Percentiles rank a stretch among this genome's conserved stretches.
phyloP scores from a whole-genome alignment of 2,329 filamentous ascomycete genomes.

The Neonectria faginata region DNA sequence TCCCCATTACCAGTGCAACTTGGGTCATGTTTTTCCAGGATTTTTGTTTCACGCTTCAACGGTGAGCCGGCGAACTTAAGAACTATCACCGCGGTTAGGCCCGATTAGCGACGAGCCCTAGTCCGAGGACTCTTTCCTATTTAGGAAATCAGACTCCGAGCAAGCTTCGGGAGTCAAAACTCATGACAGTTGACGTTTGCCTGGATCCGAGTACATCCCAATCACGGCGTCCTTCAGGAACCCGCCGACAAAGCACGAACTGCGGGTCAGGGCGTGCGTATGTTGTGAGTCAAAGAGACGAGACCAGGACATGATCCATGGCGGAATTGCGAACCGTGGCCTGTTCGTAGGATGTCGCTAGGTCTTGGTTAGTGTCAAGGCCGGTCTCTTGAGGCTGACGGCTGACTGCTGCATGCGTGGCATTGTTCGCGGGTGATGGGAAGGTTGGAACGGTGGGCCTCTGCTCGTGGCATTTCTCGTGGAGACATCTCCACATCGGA shows the following conservation, averaged over 20 bases:
- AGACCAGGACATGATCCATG: background rate
- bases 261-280: background rate
- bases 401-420: background rate
- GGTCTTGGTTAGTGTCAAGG: background rate
- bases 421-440: background rate
- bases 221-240: background rate
- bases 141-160: conserved; percentile 4
- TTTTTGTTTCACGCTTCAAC: conserved; percentile 3
- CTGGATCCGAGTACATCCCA: background rate
- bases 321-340: conserved; percentile 3
- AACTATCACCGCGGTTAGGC: background rate
- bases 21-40: conserved; percentile 1
- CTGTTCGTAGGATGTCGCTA: background rate
- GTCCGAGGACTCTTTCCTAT: conserved; percentile 9
- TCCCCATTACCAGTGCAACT: background rate
- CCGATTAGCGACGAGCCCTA: background rate
- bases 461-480: conserved; percentile 7
- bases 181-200: background rate
- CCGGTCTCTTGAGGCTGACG: background rate
- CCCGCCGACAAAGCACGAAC: background rate
- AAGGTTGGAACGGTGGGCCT: conserved; percentile 5
- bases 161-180: background rate
- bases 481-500: background rate
- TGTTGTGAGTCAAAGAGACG: background rate
- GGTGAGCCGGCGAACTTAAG: background rate